Conservation (phyloP, 106 monocot genomes). For the Dioscorea dumetorum region DNA sequence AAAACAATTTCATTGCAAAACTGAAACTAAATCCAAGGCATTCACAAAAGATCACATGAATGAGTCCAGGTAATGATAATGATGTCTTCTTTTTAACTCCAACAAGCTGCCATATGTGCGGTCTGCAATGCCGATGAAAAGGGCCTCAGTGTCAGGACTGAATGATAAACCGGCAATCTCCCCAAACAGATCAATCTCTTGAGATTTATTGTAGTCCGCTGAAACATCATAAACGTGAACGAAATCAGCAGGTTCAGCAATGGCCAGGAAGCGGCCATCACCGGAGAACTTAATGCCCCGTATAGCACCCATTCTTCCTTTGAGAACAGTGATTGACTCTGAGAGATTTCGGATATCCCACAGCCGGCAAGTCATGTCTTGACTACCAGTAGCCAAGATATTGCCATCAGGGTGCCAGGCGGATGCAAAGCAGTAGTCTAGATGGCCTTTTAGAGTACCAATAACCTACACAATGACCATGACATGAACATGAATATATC, state of each 20-base stretch:
- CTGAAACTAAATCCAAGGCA: too few species aligned
- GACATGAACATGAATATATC: not conserved
- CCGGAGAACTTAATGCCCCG: slow-evolving; percentile 68
- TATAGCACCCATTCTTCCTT: slow-evolving; percentile 73
- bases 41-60: not conserved
- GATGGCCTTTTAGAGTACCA: slow-evolving; percentile 34
- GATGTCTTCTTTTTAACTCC: slow-evolving; percentile 48
- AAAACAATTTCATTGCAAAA: too few species aligned
- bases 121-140: slow-evolving; percentile 54
- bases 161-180: slow-evolving; percentile 59
- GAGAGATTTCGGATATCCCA: slow-evolving; percentile 78
- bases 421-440: slow-evolving; percentile 78
- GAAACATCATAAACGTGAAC: slow-evolving; percentile 62
- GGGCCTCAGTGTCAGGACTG: slow-evolving; percentile 46
- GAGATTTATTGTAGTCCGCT: slow-evolving; percentile 30
- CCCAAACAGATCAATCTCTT: slow-evolving; percentile 88
- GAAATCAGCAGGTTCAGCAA: slow-evolving; percentile 79
- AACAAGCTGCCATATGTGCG: slow-evolving; percentile 41
- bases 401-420: slow-evolving; percentile 79
- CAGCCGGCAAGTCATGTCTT: slow-evolving; percentile 79
- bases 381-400: slow-evolving; percentile 73
- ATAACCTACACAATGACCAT: slow-evolving; percentile 31
- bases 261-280: slow-evolving; percentile 69
- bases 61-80: slow-evolving; percentile 18
- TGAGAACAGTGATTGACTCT: slow-evolving; percentile 47